Evolutionary conservation across 73 alveolate genomes (phyloP), one percentile per base, ranked within the genome.

Genomic region (Symbiodinium natans): DNA sequence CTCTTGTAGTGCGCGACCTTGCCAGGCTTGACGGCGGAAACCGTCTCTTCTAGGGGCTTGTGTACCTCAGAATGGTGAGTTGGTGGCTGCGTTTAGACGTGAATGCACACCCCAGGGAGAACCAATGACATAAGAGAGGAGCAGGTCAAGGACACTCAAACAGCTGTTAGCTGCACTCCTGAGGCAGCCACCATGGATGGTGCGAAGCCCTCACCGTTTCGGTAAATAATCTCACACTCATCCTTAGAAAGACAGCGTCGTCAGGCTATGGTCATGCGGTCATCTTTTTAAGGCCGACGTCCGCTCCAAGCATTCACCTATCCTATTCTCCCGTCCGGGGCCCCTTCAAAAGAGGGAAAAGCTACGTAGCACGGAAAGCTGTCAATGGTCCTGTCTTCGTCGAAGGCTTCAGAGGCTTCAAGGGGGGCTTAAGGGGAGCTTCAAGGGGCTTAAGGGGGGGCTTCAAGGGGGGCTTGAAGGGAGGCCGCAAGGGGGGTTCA

Each of bases 221-320:
- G 36, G 94, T 86, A 86, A 41, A 86, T 86, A 46, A 86, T 80
- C 94, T 86, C 94, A 80, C 94, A 86, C 83, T 86, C 94, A 29
- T 86, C 94, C 94, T 86, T 33, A 56, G 93, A 10, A 8, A 29
- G 33, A 25, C 19, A 19, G 82, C 17, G 23, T 5, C 5, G 68
- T 2, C 27, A 52, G 27, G n/a, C 68, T 27, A 52, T 52, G 68
- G 29, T 21, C 21, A 21, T 52, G 68, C 13, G 68, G 68, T 21
- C 9, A 46, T 27, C n/a, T 52, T 52, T 27, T 52, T 52, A 27
- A 52, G 68, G n/a, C n/a, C n/a, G n/a, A n/a, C n/a, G n/a, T n/a
- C n/a, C n/a, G n/a, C n/a, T n/a, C n/a, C n/a, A n/a, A n/a, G n/a
- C n/a, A n/a, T n/a, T n/a, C n/a, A n/a, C n/a, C n/a, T n/a, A n/a